phyloP scores from a whole-genome alignment of 305 asterid species.

The Ajuga reptans region DNA sequence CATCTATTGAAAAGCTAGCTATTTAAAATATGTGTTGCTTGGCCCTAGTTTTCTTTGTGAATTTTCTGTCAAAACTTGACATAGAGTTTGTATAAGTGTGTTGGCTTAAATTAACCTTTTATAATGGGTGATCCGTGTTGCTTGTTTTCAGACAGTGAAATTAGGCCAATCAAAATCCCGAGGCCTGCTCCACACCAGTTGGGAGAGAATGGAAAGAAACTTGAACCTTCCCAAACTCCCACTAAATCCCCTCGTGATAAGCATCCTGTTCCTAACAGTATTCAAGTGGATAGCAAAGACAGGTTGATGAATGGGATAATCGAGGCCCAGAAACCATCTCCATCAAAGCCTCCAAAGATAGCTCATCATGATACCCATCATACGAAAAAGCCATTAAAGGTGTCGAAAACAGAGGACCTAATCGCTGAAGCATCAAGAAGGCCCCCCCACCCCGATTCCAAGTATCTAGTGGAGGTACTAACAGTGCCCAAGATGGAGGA shows the following conservation, averaged over 20 bases:
- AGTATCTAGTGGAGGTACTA: conserved; percentile 42
- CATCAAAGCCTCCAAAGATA: conserved; percentile 26
- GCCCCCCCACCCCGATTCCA: conserved; percentile 68
- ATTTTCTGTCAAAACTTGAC: conserved; percentile 6
- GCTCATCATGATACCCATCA: conserved; percentile 9
- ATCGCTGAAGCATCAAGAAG: conserved; percentile 40
- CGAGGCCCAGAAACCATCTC: conserved; percentile 30
- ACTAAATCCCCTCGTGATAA: conserved; percentile 26
- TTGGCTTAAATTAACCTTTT: conserved; percentile 21
- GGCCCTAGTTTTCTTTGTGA: not conserved
- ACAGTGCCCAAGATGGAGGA: conserved; percentile 44
- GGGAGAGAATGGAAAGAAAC: conserved; percentile 48
- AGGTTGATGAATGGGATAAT: conserved; percentile 37
- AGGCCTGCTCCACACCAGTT: conserved; percentile 36
- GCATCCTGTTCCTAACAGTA: conserved; percentile 28
- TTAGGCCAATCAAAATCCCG: conserved; percentile 46
- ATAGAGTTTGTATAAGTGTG: conserved; percentile 17
- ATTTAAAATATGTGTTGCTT: not conserved
- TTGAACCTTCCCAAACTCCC: conserved; percentile 33
- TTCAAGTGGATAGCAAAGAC: conserved; percentile 25
- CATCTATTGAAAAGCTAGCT: not conserved
- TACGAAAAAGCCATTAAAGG: conserved; percentile 10
- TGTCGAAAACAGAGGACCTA: conserved; percentile 27
- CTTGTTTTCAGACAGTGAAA: conserved; percentile 55
- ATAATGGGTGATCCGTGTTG: conserved; percentile 28